Conservation (phyloP, 108 stramenopile species). For the Pseudonitzschia pungens region DNA sequence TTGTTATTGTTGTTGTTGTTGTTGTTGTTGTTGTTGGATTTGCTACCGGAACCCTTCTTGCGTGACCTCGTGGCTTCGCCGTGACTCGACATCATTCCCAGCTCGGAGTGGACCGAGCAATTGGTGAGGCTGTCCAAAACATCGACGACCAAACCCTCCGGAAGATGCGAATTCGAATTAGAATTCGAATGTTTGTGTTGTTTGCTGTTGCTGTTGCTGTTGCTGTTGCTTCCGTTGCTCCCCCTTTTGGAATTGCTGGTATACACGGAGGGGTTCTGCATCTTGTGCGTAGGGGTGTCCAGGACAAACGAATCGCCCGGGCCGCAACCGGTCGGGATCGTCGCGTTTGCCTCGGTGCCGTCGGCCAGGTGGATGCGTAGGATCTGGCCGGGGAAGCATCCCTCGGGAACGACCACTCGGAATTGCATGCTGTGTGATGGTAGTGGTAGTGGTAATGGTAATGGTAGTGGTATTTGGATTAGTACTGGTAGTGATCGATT, state of each 20-base stretch:
- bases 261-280: no score
- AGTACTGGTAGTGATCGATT: no score
- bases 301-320: conserved; percentile 65
- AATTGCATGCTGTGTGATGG: conserved; percentile 34
- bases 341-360: conserved; percentile 56
- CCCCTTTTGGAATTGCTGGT: conserved; percentile 22
- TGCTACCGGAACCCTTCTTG: neutral
- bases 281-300: no score
- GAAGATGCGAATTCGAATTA: no score
- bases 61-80: neutral
- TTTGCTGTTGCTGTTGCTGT: neutral
- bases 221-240: neutral
- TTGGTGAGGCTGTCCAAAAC: neutral
- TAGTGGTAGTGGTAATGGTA: neutral
- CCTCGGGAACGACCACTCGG: conserved; percentile 26
- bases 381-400: conserved; percentile 21
- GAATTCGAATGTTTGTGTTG: no score
- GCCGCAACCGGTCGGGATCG: conserved; percentile 47
- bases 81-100: neutral
- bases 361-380: conserved; percentile 62
- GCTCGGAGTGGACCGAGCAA: neutral
- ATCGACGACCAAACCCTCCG: neutral
- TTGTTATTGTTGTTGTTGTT: neutral
- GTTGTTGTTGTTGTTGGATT: neutral
- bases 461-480: no score